These are phyloP conservation scores for Blastomyces gilchristii DNA, from an alignment of 2,329 filamentous ascomycete species.

Conservation along the genomic window DNA sequence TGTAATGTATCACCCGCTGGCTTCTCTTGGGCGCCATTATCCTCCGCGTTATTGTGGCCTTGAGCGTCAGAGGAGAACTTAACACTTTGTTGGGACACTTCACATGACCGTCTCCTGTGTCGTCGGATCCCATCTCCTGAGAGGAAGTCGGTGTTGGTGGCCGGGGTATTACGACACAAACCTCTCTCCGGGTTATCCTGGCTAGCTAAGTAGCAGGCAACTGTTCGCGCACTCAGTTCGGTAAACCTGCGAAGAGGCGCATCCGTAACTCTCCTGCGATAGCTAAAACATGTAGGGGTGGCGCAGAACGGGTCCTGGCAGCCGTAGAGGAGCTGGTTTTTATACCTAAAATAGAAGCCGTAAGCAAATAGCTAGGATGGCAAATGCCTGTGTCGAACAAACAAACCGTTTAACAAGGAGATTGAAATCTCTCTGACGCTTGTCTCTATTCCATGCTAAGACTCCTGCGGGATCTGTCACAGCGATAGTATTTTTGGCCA, in stretches of 20 bases:
- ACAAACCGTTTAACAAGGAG: slow-evolving; percentile 55
- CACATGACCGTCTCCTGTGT: neutral
- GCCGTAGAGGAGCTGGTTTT: slow-evolving; percentile 70
- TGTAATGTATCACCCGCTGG: neutral
- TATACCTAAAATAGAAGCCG: slow-evolving; percentile 47
- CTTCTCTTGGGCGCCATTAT: neutral
- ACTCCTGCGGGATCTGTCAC: slow-evolving; percentile 30
- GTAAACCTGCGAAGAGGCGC: slow-evolving; percentile 69
- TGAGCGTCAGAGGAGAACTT: neutral
- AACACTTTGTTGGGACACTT: slow-evolving; percentile 3
- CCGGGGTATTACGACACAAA: slow-evolving; percentile 48
- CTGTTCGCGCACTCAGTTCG: slow-evolving; percentile 65
- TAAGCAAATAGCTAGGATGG: neutral
- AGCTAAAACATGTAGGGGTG: slow-evolving; percentile 72
- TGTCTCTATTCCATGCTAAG: slow-evolving; percentile 30
- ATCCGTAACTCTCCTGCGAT: slow-evolving; percentile 56
- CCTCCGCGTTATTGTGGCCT: neutral
- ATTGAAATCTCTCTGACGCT: slow-evolving; percentile 41
- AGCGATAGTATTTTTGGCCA: slow-evolving; percentile 31
- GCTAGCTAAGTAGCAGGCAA: slow-evolving; percentile 71
- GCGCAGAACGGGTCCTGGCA: slow-evolving; percentile 60
- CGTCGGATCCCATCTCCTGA: neutral
- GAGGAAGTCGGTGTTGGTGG: slow-evolving; percentile 8
- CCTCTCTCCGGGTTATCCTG: slow-evolving; percentile 64
- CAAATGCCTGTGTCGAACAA: neutral